phyloP scores from a whole-genome alignment of 148 eudicot genomes.

The Arctostaphylos glauca region DNA sequence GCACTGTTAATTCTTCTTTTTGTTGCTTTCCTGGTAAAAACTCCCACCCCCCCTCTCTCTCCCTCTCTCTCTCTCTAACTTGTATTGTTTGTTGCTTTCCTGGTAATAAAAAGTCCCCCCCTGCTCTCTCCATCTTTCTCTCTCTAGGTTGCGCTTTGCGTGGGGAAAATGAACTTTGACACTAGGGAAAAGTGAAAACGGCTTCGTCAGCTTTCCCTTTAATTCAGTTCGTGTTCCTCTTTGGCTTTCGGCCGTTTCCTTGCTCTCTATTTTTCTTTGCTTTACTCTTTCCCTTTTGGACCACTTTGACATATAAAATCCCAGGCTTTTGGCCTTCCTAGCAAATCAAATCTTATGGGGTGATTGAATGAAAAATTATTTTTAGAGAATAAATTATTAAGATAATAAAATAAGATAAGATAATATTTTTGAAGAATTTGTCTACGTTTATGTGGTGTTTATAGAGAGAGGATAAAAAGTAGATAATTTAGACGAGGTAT shows the following conservation, averaged over 20 bases:
- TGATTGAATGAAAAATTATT: too few relatives aligned
- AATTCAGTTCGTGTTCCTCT: neutral
- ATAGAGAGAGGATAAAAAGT: too few relatives aligned
- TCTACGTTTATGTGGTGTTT: too few relatives aligned
- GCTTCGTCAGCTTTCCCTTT: slow-evolving; percentile 3
- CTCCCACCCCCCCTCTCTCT: neutral
- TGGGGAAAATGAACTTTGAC: slow-evolving; percentile 22
- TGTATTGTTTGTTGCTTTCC: neutral
- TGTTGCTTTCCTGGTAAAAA: neutral
- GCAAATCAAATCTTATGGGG: too few relatives aligned
- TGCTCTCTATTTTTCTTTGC: slow-evolving; percentile 12
- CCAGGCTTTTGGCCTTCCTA: too few relatives aligned
- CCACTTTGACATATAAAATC: too few relatives aligned
- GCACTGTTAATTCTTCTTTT: neutral
- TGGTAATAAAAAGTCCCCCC: neutral
- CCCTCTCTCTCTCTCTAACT: neutral
- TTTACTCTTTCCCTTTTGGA: slow-evolving; percentile 12
- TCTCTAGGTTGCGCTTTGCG: slow-evolving; percentile 15
- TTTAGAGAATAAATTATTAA: too few relatives aligned
- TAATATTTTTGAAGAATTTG: too few relatives aligned
- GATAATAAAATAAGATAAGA: too few relatives aligned
- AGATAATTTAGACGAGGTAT: too few relatives aligned
- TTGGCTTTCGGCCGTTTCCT: slow-evolving; percentile 3
- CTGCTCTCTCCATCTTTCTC: neutral
- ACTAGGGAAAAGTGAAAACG: neutral